Evolutionary conservation across 352 stramenopile genomes (phyloP).

Genomic region (Hyaloperonospora brassicae): DNA sequence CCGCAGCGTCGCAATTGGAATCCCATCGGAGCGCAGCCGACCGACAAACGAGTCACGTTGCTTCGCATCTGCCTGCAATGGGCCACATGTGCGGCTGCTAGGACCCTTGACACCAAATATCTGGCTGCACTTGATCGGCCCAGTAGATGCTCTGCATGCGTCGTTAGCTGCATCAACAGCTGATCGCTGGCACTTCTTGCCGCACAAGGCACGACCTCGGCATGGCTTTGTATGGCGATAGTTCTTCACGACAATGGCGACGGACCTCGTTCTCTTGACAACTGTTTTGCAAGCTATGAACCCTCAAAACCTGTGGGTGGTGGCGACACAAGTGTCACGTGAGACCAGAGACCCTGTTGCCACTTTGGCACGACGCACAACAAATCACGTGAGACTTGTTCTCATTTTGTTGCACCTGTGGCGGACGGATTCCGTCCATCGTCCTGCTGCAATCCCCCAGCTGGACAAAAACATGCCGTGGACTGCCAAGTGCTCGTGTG

Average conservation of each 20-base stretch:
- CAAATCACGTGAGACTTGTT: constrained; percentile 29
- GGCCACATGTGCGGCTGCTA: neutral
- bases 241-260: constrained; percentile 13
- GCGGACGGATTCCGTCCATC: constrained; percentile 1
- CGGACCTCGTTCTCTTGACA: constrained; percentile 10
- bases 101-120: neutral
- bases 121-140: constrained; percentile 20
- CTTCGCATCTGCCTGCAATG: neutral
- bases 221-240: constrained; percentile 14
- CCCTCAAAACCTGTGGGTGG: constrained; percentile 38
- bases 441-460: constrained; percentile 4
- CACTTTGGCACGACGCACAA: constrained; percentile 48
- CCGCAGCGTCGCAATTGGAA: constrained; percentile 37
- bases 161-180: constrained; percentile 23
- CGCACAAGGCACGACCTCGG: constrained; percentile 8
- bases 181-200: constrained; percentile 4
- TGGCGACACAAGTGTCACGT: constrained; percentile 44
- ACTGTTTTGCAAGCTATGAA: constrained; percentile 2
- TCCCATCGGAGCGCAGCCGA: constrained; percentile 38
- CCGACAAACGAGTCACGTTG: constrained; percentile 33
- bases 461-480: constrained; percentile 40
- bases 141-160: constrained; percentile 4
- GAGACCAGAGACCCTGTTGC: constrained; percentile 38
- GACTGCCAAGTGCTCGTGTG: constrained; percentile 37
- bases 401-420: neutral